Conservation (phyloP, 108 stramenopile species). For the Cyclotella baltica region DNA sequence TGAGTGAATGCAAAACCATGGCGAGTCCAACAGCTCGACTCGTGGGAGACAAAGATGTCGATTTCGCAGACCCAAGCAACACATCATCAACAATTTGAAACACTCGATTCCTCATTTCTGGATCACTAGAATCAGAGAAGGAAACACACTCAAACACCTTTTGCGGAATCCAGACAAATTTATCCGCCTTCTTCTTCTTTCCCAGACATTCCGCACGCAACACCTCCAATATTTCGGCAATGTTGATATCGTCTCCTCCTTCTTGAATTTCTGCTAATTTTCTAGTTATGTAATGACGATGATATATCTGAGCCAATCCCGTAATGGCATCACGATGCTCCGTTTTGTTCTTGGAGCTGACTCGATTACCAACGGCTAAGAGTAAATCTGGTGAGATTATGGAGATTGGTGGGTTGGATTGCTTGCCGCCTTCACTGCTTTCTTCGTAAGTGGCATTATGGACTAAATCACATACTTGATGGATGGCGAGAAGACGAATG, state of each 20-base stretch:
- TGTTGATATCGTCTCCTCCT: conserved; percentile 75
- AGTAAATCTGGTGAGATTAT: conserved; percentile 57
- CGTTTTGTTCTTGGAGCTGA: conserved; percentile 69
- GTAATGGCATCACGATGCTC: conserved; percentile 83
- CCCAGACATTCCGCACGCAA: conserved; percentile 27
- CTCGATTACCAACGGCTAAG: conserved; percentile 68
- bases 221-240: conserved; percentile 62
- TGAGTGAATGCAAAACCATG: conserved; percentile 68
- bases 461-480: conserved; percentile 74
- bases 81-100: conserved; percentile 74
- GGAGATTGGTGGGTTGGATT: conserved; percentile 24
- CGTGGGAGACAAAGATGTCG: conserved; percentile 57
- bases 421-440: background rate
- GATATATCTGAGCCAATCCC: conserved; percentile 79
- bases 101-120: conserved; percentile 75
- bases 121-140: conserved; percentile 65
- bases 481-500: conserved; percentile 68
- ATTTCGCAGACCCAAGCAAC: conserved; percentile 49
- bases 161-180: conserved; percentile 79
- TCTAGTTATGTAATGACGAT: conserved; percentile 59
- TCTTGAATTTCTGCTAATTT: conserved; percentile 62
- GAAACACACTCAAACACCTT: conserved; percentile 70
- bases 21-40: conserved; percentile 80
- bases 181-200: conserved; percentile 39
- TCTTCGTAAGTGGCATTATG: conserved; percentile 44